These are phyloP conservation scores for Cystofilobasidium capitatum DNA, from an alignment of 768 basidiomycete genomes.

Conservation along the genomic window DNA sequence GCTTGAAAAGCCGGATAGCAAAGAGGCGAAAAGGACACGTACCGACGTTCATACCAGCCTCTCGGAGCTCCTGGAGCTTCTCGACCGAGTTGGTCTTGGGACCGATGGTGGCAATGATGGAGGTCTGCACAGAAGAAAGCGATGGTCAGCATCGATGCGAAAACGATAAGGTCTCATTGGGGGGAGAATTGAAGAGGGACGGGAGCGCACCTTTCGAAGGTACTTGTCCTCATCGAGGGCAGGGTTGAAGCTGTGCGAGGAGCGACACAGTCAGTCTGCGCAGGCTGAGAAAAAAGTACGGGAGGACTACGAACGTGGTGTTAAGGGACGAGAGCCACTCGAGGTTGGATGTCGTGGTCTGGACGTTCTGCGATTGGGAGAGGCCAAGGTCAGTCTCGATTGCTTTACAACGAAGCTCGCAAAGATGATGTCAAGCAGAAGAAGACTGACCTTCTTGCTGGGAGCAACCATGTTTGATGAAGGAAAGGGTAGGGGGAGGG, in stretches of 20 bases:
- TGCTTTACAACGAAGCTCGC: neutral
- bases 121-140: slow-evolving; percentile 52
- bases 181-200: neutral
- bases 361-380: neutral
- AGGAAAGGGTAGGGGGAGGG: neutral
- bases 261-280: neutral
- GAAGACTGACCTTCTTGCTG: neutral
- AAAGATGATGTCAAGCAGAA: neutral
- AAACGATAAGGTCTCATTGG: neutral
- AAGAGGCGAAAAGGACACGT: slow-evolving; percentile 37
- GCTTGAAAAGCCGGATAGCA: neutral
- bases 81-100: slow-evolving; percentile 91
- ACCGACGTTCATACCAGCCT: slow-evolving; percentile 97
- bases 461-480: neutral
- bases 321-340: slow-evolving; percentile 83
- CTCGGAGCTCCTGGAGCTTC: slow-evolving; percentile 69
- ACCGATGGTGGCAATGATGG: slow-evolving; percentile 99
- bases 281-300: neutral
- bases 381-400: neutral
- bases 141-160: neutral
- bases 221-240: slow-evolving; percentile 73
- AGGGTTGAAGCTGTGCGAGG: slow-evolving; percentile 45
- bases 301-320: slow-evolving; percentile 44
- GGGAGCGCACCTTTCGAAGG: slow-evolving; percentile 67
- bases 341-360: slow-evolving; percentile 50